Evolutionary conservation across 306 rosid species (phyloP).

Genomic region (Canavalia gladiata): DNA sequence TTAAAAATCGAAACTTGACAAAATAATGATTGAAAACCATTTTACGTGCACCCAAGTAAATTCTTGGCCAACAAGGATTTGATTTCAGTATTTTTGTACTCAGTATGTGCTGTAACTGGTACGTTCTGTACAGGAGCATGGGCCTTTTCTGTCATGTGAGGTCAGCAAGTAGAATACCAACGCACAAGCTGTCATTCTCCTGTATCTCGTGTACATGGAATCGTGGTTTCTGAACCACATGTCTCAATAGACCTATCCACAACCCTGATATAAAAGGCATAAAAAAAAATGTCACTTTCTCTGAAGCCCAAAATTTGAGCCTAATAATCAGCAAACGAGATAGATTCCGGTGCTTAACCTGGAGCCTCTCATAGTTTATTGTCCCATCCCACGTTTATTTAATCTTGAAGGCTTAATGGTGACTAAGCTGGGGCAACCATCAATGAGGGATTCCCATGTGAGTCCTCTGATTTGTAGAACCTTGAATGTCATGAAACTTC

Average conservation of each 20-base stretch:
- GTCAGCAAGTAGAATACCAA: constrained; percentile 19
- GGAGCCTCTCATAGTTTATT: not conserved
- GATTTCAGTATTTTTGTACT: not conserved
- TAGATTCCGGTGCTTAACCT: constrained; percentile 10
- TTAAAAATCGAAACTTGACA: not conserved
- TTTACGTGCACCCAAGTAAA: not conserved
- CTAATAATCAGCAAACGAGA: not conserved
- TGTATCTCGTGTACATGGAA: not conserved
- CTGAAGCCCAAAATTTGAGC: constrained; percentile 12
- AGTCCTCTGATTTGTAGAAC: constrained; percentile 48
- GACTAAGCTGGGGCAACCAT: constrained; percentile 54
- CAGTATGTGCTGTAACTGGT: not conserved
- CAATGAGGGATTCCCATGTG: constrained; percentile 54
- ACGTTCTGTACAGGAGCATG: not conserved
- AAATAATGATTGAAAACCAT: constrained; percentile 20
- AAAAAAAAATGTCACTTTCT: constrained; percentile 23
- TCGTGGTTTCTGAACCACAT: constrained; percentile 47
- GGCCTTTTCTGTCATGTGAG: not conserved
- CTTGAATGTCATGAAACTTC: constrained; percentile 51
- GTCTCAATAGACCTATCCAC: constrained; percentile 52
- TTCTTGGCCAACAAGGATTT: not conserved
- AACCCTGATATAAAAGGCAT: constrained; percentile 6
- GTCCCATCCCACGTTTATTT: not conserved
- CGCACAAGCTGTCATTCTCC: not conserved
- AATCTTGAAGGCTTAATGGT: constrained; percentile 56